Evolutionary conservation across 495 filamentous ascomycete genomes (phyloP), one percentile per base, ranked within the genome.

Genomic region (Daldinia caldariorum): DNA sequence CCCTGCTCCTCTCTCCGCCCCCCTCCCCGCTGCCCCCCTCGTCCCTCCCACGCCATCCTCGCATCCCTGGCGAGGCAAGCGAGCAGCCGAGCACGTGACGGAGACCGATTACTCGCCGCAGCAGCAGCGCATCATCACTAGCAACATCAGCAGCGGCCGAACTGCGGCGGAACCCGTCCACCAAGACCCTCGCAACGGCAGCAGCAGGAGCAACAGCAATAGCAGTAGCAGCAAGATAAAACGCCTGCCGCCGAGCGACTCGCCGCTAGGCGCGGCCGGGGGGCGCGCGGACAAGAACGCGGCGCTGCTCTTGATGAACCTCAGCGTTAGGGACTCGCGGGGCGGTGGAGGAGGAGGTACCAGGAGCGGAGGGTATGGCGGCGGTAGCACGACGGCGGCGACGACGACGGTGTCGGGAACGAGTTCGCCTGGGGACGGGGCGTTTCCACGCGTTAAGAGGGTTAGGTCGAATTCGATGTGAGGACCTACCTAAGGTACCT

Each of bases 231-330:
- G 35, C 5, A 20, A 12, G 53, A 18, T 18, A 34, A 18, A 34
- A 20, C n/a, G 16, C 2, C 34, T 5, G 5, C 34, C 34, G 2
- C 34, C 34, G 2, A 1, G 6, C 26, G 10, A 26, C 26, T 56
- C 53, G 53, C 32, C 53, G 8, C 22, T 37, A 37, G 4, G 60
- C 22, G 54, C 34, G 13, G 50, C 58, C 32, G 70, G 34, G 7
- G 70, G n/a, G n/a, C n/a, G 73, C 2, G 74, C 73, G 20, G 86
- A 87, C 67, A 83, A 87, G 68, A 85, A 83, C 57, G 87, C 87
- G 4, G 87, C 87, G 18, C 79, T 86, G 74, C 78, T 86, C 50
- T 75, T 89, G 63, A 77, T 89, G 70, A 83, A 83, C 68, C 75
- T 89, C 51, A 83, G 85, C 54, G 83, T 83, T 69, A 80, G 83